Evolutionary conservation across 441 rosid species (phyloP).

Genomic region (Mallotus japonicus): DNA sequence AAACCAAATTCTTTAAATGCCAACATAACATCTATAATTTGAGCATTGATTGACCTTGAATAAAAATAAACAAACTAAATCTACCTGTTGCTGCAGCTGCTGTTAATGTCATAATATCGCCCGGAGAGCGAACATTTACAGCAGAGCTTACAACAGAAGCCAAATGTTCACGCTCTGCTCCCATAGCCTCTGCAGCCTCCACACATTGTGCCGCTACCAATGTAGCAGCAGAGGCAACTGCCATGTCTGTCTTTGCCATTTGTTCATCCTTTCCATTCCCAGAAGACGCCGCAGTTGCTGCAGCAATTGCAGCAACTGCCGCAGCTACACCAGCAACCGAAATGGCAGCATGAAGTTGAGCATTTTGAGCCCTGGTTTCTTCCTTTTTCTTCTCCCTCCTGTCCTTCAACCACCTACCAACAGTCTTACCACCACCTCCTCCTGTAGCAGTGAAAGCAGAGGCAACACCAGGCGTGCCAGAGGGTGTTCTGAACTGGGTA

Average conservation of each 20-base stretch:
- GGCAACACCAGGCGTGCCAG: constrained; percentile 24
- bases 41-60: neutral
- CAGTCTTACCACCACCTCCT: constrained; percentile 63
- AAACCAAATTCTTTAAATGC: neutral
- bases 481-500: constrained; percentile 39
- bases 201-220: constrained; percentile 92
- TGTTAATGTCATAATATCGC: constrained; percentile 81
- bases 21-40: neutral
- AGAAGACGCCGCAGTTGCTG: constrained; percentile 71
- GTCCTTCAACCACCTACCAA: constrained; percentile 88
- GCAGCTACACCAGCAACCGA: constrained; percentile 89
- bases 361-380: constrained; percentile 76
- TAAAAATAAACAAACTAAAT: too few species aligned
- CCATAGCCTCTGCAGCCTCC: constrained; percentile 85
- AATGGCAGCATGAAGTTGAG: constrained; percentile 88
- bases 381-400: constrained; percentile 88
- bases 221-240: constrained; percentile 87
- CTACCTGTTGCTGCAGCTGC: constrained; percentile 95
- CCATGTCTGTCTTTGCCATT: constrained; percentile 77
- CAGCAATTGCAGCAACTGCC: constrained; percentile 85
- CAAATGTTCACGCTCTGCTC: constrained; percentile 82
- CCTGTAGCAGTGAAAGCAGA: constrained; percentile 32
- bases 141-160: constrained; percentile 80
- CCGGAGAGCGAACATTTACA: constrained; percentile 69
- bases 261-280: constrained; percentile 72